A percentile compares a stretch with the other conserved stretches of the same genome.
Conservation (phyloP, 2,329 filamentous ascomycete genomes). For the Nemania diffusa region DNA sequence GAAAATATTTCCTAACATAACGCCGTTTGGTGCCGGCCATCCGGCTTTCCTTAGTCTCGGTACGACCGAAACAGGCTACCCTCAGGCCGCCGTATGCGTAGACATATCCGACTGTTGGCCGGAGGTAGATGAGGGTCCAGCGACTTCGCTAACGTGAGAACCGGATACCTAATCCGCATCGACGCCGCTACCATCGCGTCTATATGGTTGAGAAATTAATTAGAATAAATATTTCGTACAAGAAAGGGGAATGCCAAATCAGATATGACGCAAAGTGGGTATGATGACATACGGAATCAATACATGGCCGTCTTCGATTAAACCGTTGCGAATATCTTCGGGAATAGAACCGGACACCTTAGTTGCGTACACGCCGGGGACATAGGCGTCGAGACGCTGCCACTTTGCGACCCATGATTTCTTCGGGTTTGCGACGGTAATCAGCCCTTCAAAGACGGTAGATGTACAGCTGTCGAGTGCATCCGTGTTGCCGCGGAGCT, state of each 20-base stretch:
- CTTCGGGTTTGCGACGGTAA: slow-evolving; percentile 83
- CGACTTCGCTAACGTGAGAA: not conserved
- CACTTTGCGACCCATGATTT: slow-evolving; percentile 96
- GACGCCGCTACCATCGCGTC: slow-evolving; percentile 37
- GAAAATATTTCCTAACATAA: not conserved
- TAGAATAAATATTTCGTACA: not conserved
- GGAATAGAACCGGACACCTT: slow-evolving; percentile 88
- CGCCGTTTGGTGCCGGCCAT: not conserved
- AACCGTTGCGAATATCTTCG: slow-evolving; percentile 68
- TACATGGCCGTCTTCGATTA: slow-evolving; percentile 71
- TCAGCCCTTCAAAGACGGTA: slow-evolving; percentile 92
- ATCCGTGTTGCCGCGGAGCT: slow-evolving; percentile 81
- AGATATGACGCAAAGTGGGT: slow-evolving; percentile 56
- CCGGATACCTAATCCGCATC: slow-evolving; percentile 34
- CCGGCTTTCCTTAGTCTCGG: not conserved
- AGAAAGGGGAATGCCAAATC: not conserved
- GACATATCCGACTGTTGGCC: not conserved
- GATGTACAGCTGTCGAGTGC: slow-evolving; percentile 93
- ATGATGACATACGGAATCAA: slow-evolving; percentile 70
- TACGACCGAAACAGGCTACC: not conserved
- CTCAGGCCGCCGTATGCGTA: not conserved
- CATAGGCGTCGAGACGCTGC: slow-evolving; percentile 90
- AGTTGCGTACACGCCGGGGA: slow-evolving; percentile 89
- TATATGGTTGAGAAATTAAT: slow-evolving; percentile 12
- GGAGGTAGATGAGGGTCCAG: not conserved